Base-by-base conservation (phyloP, 768 basidiomycete genomes). In the Royoungia palumana region DNA sequence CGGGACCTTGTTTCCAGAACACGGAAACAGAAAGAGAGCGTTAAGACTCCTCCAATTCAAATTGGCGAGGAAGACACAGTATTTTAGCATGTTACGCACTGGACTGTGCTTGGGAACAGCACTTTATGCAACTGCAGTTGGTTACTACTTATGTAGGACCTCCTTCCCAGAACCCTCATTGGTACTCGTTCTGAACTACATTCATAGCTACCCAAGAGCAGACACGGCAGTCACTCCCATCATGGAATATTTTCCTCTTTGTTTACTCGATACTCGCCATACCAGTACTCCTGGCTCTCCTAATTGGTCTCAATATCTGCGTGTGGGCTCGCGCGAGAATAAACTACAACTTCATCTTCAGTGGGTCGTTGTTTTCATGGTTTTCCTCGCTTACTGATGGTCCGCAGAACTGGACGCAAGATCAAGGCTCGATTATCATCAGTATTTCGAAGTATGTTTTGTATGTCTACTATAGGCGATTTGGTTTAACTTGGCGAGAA, bases 311-410 rank as follows among this genome's bases (percentile, higher is more conserved):
- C n/a, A 97, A 99, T 63, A 55, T 98, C 5, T 56, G 84, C 19
- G 86, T 85, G 0, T 99, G 89, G 87, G 74, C 80, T 0, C 67
- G 70, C 5, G 72, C 83, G 6, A 76, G 87, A 39, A 92, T 99
- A 57, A 98, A 97, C 63, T 95, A 94, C 59, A 78, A 84, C n/a
- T 95, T 97, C 65, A 89, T 94, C 30, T 89, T 94, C 59, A 87
- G 87, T 88, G 50, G 34, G 77, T 58, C 19, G 10, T 30, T 38
- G 6, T 28, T 17, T 24, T 19, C 16, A 25, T 37, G 2, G 6
- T 22, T 17, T 14, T n/a, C 7, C 35, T 41, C 20, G 9, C 4
- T 44, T 17, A 40, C 47, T 63, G 25, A 61, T 27, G n/a, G 40
- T 37, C 16, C 19, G 19, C 56, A 85, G 90, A 88, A 64, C 65